These are phyloP conservation scores for Parathielavia appendiculata DNA, from an alignment of 495 filamentous ascomycete species.

Conservation along the genomic window DNA sequence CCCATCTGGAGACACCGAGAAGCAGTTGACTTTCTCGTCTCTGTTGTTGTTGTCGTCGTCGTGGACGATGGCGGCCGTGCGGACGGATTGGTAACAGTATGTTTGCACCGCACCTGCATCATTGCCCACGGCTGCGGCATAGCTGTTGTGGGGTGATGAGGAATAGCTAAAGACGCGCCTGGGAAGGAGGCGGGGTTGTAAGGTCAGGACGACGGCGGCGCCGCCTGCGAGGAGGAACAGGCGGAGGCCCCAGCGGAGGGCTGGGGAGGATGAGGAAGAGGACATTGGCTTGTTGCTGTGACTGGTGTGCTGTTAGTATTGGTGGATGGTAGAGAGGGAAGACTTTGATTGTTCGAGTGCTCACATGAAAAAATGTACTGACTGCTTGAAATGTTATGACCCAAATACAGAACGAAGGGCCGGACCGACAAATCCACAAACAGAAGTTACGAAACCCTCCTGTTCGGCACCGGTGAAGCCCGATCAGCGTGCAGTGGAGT, in stretches of 20 bases:
- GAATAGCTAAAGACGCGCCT: neutral
- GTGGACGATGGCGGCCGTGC: slow-evolving; percentile 26
- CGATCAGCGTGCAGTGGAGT: neutral
- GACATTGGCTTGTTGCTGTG: neutral
- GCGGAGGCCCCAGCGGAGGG: slow-evolving; percentile 18
- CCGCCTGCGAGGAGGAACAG: slow-evolving; percentile 22
- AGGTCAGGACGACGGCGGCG: slow-evolving; percentile 18
- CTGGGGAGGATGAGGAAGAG: neutral
- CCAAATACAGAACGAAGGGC: too few species aligned
- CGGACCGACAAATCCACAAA: too few species aligned
- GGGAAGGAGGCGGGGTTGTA: slow-evolving; percentile 4
- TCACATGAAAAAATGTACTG: neutral
- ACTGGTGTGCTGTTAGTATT: neutral
- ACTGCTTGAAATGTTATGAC: too few species aligned
- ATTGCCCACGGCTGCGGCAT: neutral
- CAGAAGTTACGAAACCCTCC: too few species aligned
- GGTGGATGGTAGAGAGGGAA: neutral
- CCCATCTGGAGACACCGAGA: slow-evolving; percentile 35
- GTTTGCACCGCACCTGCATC: slow-evolving; percentile 19
- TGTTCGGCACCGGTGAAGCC: too few species aligned
- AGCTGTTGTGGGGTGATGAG: neutral
- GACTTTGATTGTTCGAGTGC: too few species aligned
- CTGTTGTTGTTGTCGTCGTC: too few species aligned
- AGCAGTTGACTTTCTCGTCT: slow-evolving; percentile 34
- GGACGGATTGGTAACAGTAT: slow-evolving; percentile 41